Percentiles rank a stretch among this genome's conserved stretches.
These are phyloP conservation scores for Suhomyces tanzawaensis DNA, from an alignment of 805 yeast species.

Conservation along the genomic window DNA sequence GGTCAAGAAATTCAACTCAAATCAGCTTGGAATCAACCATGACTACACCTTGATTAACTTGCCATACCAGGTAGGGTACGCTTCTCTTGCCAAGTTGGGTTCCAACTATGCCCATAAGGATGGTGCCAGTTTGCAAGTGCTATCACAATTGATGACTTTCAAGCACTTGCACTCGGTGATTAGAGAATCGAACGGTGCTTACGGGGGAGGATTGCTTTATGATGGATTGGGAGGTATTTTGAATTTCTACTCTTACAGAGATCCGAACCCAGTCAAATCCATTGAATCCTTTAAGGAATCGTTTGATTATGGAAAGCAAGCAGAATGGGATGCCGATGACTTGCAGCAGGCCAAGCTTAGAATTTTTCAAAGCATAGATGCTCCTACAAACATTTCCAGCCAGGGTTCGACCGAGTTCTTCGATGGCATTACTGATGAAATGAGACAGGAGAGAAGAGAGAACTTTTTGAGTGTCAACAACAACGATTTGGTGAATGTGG, in stretches of 20 bases:
- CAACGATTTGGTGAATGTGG: conserved; percentile 59
- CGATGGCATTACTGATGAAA: conserved; percentile 70
- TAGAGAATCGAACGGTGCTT: conserved; percentile 96
- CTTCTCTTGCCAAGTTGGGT: conserved; percentile 67
- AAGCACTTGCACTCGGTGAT: conserved; percentile 84
- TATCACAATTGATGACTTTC: conserved; percentile 77
- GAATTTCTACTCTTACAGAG: conserved; percentile 87
- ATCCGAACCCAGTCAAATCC: conserved; percentile 80
- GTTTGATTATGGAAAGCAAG: conserved; percentile 22
- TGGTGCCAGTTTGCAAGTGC: conserved; percentile 80
- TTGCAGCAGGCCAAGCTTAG: conserved; percentile 87
- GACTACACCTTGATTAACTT: conserved; percentile 54
- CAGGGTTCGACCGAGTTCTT: conserved; percentile 72
- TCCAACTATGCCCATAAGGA: conserved; percentile 66
- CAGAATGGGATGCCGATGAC: conserved; percentile 61
- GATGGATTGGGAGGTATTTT: conserved; percentile 79
- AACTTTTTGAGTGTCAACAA: conserved; percentile 63
- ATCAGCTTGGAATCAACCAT: conserved; percentile 12
- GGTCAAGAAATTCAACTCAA: conserved; percentile 14
- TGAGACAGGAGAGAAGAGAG: conserved; percentile 79
- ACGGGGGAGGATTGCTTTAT: conserved; percentile 91
- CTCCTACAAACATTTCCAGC: conserved; percentile 76
- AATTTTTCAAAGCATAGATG: conserved; percentile 87
- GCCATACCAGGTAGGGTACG: conserved; percentile 87
- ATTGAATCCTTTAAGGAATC: conserved; percentile 53